Conservation (phyloP, 345 rosid genomes). For the Salix caprea region DNA sequence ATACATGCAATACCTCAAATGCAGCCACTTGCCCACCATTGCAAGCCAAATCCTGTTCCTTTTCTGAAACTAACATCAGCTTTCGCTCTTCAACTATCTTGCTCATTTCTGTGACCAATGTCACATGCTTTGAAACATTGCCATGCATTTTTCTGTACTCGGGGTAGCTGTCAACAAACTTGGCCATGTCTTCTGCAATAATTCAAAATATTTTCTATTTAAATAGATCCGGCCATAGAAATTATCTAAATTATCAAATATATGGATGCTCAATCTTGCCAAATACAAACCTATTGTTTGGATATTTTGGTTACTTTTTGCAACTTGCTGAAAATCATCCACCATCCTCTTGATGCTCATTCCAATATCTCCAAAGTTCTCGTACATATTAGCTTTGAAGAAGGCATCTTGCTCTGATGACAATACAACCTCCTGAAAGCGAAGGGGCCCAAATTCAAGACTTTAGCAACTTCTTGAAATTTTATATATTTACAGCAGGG, state of each 20-base stretch:
- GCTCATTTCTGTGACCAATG: slow-evolving; percentile 97
- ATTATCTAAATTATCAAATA: slow-evolving; percentile 2
- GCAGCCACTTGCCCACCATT: slow-evolving; percentile 98
- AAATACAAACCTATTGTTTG: slow-evolving; percentile 80
- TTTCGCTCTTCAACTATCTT: slow-evolving; percentile 86
- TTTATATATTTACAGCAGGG: neutral
- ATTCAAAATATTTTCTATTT: slow-evolving; percentile 18
- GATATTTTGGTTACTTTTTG: slow-evolving; percentile 90
- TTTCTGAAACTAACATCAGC: slow-evolving; percentile 89
- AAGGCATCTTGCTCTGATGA: slow-evolving; percentile 94
- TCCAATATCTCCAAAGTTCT: slow-evolving; percentile 98
- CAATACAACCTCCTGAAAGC: slow-evolving; percentile 79
- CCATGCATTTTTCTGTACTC: slow-evolving; percentile 97
- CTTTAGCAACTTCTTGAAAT: neutral
- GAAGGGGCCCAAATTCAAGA: slow-evolving; percentile 13
- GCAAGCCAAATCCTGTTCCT: slow-evolving; percentile 97
- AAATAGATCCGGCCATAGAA: neutral
- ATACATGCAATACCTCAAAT: slow-evolving; percentile 62
- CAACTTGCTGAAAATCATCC: slow-evolving; percentile 95
- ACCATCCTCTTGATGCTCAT: slow-evolving; percentile 96
- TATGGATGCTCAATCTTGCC: slow-evolving; percentile 1
- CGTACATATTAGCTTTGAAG: slow-evolving; percentile 84
- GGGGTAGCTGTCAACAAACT: slow-evolving; percentile 93
- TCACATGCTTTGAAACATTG: slow-evolving; percentile 93
- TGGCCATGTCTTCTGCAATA: slow-evolving; percentile 95